Percentiles rank a stretch among this genome's conserved stretches.
These are phyloP conservation scores for Podila clonocystis DNA, from an alignment of 192 early-diverging fungal genomes.

Conservation along the genomic window DNA sequence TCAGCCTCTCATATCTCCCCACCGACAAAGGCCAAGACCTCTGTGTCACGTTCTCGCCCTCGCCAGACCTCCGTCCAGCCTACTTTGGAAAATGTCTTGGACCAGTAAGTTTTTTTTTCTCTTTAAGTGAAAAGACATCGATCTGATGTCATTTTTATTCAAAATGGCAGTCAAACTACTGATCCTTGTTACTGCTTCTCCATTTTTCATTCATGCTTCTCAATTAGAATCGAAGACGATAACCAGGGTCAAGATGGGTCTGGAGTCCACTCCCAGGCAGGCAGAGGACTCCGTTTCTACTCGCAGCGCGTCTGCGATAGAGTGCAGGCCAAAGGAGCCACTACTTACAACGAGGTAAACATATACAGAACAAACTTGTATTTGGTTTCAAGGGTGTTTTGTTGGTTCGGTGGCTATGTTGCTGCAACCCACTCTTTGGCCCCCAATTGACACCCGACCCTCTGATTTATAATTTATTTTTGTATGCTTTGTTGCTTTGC, in stretches of 20 bases:
- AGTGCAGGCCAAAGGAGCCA: conserved; percentile 64
- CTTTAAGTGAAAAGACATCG: too few relatives aligned
- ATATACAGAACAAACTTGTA: neutral
- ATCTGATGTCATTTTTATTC: too few relatives aligned
- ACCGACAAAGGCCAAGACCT: neutral
- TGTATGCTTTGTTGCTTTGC: too few relatives aligned
- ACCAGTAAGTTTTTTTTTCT: conserved; percentile 12
- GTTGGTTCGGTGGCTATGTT: too few relatives aligned
- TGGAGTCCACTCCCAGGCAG: conserved; percentile 40
- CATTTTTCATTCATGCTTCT: neutral
- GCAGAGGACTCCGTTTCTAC: conserved; percentile 70
- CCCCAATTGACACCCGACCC: too few relatives aligned
- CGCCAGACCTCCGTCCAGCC: conserved; percentile 7
- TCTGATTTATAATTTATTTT: neutral
- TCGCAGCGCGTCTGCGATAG: conserved; percentile 70
- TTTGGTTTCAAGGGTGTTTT: neutral
- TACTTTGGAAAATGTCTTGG: conserved; percentile 7
- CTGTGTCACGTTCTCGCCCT: neutral
- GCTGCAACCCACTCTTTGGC: too few relatives aligned
- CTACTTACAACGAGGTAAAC: conserved; percentile 70
- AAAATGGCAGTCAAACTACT: neutral
- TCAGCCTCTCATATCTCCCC: neutral
- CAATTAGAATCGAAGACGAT: conserved; percentile 26
- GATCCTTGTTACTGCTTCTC: neutral
- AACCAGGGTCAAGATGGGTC: conserved; percentile 25